Conservation (phyloP, 2,329 filamentous ascomycete species). For the Cercospora sp. region DNA sequence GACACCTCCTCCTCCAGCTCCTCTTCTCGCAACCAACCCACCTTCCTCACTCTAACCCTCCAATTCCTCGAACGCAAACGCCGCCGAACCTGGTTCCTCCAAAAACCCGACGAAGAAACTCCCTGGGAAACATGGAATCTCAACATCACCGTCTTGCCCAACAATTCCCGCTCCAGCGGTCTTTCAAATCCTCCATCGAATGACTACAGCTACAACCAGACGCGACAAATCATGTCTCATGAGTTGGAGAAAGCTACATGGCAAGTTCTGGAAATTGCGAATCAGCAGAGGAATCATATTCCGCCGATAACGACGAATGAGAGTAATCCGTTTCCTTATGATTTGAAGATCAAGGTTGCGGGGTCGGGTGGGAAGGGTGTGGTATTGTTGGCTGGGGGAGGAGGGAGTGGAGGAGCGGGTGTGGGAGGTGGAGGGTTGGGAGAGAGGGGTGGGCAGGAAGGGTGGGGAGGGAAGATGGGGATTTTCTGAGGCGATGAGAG, state of each 20-base stretch:
- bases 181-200: not conserved
- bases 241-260: slow-evolving; percentile 83
- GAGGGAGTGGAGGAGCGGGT: not conserved
- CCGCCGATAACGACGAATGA: slow-evolving; percentile 93
- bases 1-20: slow-evolving; percentile 50
- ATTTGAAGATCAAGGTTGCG: slow-evolving; percentile 73
- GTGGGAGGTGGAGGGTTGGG: slow-evolving; percentile 1
- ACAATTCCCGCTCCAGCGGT: not conserved
- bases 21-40: slow-evolving; percentile 34
- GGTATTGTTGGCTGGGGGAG: not conserved
- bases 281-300: slow-evolving; percentile 90
- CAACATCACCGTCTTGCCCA: slow-evolving; percentile 71
- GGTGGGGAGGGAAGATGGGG: slow-evolving; percentile 22
- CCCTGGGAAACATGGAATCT: slow-evolving; percentile 97
- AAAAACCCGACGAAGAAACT: slow-evolving; percentile 83
- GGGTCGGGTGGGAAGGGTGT: slow-evolving; percentile 18
- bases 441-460: slow-evolving; percentile 7
- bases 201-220: not conserved
- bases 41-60: slow-evolving; percentile 76
- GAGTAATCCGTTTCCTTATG: slow-evolving; percentile 91
- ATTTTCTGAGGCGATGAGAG: slow-evolving; percentile 17
- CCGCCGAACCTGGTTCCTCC: slow-evolving; percentile 74
- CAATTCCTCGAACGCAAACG: slow-evolving; percentile 95
- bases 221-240: slow-evolving; percentile 81
- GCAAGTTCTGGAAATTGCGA: slow-evolving; percentile 86